Percentiles rank a stretch among this genome's conserved stretches.
Evolutionary conservation across 768 basidiomycete species (phyloP).

Genomic region (Xerocomellus chrysenteron): DNA sequence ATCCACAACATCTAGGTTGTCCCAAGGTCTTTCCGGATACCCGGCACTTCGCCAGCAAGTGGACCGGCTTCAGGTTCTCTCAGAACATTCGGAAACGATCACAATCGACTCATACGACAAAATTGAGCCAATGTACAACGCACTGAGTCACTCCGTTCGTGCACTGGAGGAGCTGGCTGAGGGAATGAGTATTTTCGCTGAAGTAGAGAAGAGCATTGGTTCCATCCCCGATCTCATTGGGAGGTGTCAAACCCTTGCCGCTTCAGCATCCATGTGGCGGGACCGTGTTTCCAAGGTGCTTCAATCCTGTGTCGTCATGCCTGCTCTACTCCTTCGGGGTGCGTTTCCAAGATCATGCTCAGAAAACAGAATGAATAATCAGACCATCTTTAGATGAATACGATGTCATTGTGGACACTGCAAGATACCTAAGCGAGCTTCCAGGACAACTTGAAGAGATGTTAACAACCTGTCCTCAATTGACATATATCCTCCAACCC

Average conservation of each 20-base stretch:
- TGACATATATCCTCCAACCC: conserved; percentile 29
- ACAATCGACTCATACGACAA: conserved; percentile 10
- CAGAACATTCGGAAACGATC: conserved; percentile 21
- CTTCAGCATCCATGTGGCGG: conserved; percentile 29
- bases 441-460: conserved; percentile 28
- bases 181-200: conserved; percentile 34
- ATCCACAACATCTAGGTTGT: conserved; percentile 11
- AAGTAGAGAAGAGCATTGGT: conserved; percentile 27
- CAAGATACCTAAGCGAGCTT: conserved; percentile 21
- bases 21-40: conserved; percentile 18
- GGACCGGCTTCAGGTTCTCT: conserved; percentile 22
- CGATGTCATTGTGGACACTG: conserved; percentile 29
- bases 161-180: conserved; percentile 40
- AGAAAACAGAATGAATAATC: not conserved
- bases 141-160: conserved; percentile 19
- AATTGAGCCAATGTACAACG: conserved; percentile 19
- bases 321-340: conserved; percentile 41
- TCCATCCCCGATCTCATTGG: conserved; percentile 25
- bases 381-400: conserved; percentile 36
- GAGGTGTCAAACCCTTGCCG: conserved; percentile 24
- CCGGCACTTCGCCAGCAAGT: conserved; percentile 12
- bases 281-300: conserved; percentile 25
- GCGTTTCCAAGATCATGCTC: not conserved
- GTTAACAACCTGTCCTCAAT: conserved; percentile 26
- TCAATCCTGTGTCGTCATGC: conserved; percentile 19